Conservation (phyloP, 768 basidiomycete species). For the Suillus fuscotomentosus region DNA sequence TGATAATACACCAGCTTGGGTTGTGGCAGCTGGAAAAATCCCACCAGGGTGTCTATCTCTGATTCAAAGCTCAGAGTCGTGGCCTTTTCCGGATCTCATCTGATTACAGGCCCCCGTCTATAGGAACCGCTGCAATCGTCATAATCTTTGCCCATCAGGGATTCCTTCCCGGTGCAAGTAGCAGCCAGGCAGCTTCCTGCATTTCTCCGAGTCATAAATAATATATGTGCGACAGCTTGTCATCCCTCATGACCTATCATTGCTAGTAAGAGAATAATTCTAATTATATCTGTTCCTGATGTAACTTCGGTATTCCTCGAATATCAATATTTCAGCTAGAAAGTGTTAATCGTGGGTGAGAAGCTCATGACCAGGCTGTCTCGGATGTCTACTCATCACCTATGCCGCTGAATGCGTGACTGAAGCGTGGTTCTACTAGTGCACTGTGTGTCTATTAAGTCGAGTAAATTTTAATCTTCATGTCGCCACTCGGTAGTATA, state of each 20-base stretch:
- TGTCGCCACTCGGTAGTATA: no score
- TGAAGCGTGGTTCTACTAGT: not conserved
- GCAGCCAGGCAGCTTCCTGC: not conserved
- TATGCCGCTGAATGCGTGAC: not conserved
- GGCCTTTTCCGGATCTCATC: not conserved
- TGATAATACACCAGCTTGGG: not conserved
- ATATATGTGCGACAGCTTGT: not conserved
- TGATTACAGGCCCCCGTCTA: not conserved
- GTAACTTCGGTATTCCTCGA: not conserved
- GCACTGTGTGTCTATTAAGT: not conserved
- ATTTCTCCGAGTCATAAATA: not conserved
- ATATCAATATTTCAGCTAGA: not conserved
- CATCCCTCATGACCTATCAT: not conserved
- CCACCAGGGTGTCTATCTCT: not conserved
- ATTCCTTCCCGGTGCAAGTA: not conserved
- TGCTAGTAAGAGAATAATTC: not conserved
- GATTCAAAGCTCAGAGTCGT: not conserved
- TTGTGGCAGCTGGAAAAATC: not conserved
- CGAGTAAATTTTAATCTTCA: no score
- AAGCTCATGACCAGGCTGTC: not conserved
- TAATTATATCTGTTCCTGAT: not conserved
- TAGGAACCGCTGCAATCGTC: not conserved
- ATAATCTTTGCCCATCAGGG: not conserved
- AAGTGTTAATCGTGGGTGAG: not conserved
- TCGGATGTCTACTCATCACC: not conserved